These are phyloP conservation scores for Ceratocystis cacaofunesta DNA, from an alignment of 2,329 filamentous ascomycete genomes.

Conservation along the genomic window DNA sequence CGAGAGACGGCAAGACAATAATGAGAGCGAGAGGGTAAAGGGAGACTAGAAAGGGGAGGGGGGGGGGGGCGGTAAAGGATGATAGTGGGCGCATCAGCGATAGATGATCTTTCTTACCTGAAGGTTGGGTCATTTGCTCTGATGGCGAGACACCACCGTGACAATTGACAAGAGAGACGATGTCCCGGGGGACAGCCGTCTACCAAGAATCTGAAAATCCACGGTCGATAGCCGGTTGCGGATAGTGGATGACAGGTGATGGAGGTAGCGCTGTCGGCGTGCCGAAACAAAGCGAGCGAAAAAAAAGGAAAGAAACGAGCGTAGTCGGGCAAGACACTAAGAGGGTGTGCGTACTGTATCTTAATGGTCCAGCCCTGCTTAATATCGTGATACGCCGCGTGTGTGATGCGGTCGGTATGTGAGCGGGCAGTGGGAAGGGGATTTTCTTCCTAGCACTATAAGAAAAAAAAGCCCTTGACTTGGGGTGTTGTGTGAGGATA, in stretches of 20 bases:
- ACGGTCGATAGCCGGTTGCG: constrained; percentile 7
- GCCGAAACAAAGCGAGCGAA: not conserved
- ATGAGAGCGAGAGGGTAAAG: no score
- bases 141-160: constrained; percentile 7
- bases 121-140: constrained; percentile 14
- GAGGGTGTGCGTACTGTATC: not conserved
- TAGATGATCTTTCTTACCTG: constrained; percentile 6
- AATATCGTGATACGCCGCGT: no score
- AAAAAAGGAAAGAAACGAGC: not conserved
- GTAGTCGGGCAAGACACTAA: not conserved
- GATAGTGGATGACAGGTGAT: not conserved
- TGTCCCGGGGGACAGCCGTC: constrained; percentile 13
- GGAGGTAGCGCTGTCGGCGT: not conserved
- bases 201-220: not conserved
- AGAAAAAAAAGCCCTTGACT: not conserved
- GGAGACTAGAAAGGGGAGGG: no score
- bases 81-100: no score
- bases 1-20: no score
- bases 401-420: not conserved
- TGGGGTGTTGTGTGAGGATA: not conserved
- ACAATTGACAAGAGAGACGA: constrained; percentile 10
- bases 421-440: not conserved
- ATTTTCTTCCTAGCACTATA: not conserved
- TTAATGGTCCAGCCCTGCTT: no score
- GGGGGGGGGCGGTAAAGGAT: no score